Conservation (phyloP, 1,284 basidiomycete species). For the Melampsora abietis-canadensis region DNA sequence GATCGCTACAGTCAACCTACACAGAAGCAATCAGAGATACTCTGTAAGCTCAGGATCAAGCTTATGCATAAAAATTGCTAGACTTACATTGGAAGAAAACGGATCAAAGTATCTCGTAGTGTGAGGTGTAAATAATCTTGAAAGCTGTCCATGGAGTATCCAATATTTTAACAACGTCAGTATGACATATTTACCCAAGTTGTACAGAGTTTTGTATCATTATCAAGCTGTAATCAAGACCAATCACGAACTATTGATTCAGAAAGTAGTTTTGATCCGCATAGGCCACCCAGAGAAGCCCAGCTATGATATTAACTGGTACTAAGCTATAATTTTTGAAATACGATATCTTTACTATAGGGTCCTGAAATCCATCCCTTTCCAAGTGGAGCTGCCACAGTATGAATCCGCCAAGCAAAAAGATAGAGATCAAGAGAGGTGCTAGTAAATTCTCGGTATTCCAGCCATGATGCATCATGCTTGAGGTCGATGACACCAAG, state of each 20-base stretch:
- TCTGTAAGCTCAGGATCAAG: neutral
- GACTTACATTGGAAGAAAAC: slow-evolving; percentile 38
- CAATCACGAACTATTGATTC: slow-evolving; percentile 29
- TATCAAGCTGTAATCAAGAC: neutral
- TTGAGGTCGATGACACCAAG: slow-evolving; percentile 7
- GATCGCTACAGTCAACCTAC: neutral
- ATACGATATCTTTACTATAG: no score
- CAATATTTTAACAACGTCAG: no score
- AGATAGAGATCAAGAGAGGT: slow-evolving; percentile 12
- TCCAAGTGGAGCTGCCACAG: slow-evolving; percentile 20
- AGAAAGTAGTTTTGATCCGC: slow-evolving; percentile 39
- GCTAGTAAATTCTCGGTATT: neutral
- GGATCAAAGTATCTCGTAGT: slow-evolving; percentile 18
- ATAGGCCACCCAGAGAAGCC: slow-evolving; percentile 30
- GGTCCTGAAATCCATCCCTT: no score
- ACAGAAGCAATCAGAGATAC: neutral
- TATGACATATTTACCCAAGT: no score
- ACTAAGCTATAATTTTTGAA: no score
- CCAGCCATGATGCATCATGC: slow-evolving; percentile 26
- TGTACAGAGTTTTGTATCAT: neutral
- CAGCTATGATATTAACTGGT: slow-evolving; percentile 11
- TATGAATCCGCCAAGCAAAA: slow-evolving; percentile 18
- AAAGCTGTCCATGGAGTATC: neutral
- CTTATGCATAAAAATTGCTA: neutral
- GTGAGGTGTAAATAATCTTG: slow-evolving; percentile 32